Evolutionary conservation across 805 yeast species (phyloP), one percentile per base, ranked within the genome.

Genomic region (Diddensiella transvaalensis): DNA sequence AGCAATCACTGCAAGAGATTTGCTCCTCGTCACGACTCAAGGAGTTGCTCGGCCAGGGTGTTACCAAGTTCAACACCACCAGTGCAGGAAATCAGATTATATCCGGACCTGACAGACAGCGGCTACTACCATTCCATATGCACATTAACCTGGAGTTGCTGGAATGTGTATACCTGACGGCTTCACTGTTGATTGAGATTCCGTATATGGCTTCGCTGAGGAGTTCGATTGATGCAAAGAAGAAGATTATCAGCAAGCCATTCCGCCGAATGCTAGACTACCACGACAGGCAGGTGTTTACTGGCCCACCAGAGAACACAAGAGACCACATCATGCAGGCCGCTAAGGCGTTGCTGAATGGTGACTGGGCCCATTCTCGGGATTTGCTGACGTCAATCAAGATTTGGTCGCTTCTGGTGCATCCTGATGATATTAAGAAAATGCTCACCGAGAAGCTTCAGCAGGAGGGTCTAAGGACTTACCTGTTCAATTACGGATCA

Each of bases 281-380:
- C 73, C 89, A 87, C 64, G 96, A 90, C 65, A 85, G 91, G 70
- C 96, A 90, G 68, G 85, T 85, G 49, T 93, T 91, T 76, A 87
- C 88, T 54, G 99, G 98, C 39, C 99, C 99, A 42, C 96, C 98
- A 47, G 99, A 93, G 72, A 87, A 90, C 67, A 86, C 95, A 40
- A 84, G 95, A 62, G 99, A 93, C 68, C 87, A 80, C 69, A 83
- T 93, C 59, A 83, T 91, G 77, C 87, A 86, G 67, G 96, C 97
- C 42, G 95, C 97, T 37, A 83, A 83, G 69, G 80, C 87, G 26
- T 79, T 93, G 68, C 87, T 86, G 65, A 78, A 78, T 59, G 96
- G 97, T 57, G 87, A 91, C 64, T 93, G 99, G 98, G 71, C 76
- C 54, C 75, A 77, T 59, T 83, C 96, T 21, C 78, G 80, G 56